Conservation (phyloP, 2,329 filamentous ascomycete species). For the Coniochaeta sp. region DNA sequence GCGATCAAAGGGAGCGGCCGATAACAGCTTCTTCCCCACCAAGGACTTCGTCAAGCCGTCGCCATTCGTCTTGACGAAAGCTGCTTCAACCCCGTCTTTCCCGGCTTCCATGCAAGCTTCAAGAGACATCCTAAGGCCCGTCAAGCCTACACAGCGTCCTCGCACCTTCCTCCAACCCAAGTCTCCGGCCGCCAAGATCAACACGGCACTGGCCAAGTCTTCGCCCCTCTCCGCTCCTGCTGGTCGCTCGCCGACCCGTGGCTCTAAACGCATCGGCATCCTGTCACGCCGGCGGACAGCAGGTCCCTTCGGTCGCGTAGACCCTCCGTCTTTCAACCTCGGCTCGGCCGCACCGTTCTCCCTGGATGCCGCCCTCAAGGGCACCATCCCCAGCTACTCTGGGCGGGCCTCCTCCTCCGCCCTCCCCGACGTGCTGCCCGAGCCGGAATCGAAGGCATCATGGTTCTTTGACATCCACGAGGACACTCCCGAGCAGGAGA, state of each 20-base stretch:
- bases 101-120: background rate
- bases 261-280: conserved; percentile 58
- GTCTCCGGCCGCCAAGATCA: conserved; percentile 41
- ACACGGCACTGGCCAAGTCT: conserved; percentile 35
- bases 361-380: conserved; percentile 74
- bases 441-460: conserved; percentile 47
- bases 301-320: conserved; percentile 59
- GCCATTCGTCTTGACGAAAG: conserved; percentile 35
- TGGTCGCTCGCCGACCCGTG: conserved; percentile 70
- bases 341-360: conserved; percentile 62
- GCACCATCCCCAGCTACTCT: conserved; percentile 59
- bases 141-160: conserved; percentile 26
- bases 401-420: conserved; percentile 25
- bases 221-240: conserved; percentile 60
- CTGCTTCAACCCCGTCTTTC: conserved; percentile 22
- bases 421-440: conserved; percentile 27
- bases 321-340: conserved; percentile 56
- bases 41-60: conserved; percentile 43
- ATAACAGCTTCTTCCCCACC: conserved; percentile 27
- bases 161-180: conserved; percentile 42
- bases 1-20: conserved; percentile 45
- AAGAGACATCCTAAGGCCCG: conserved; percentile 23
- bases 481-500: conserved; percentile 82
- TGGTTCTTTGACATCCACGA: conserved; percentile 97
- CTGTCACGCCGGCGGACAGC: conserved; percentile 58